Percentiles rank a stretch among this genome's conserved stretches.
phyloP scores from a whole-genome alignment of 345 rosid genomes.

The Melastoma malabathricum region DNA sequence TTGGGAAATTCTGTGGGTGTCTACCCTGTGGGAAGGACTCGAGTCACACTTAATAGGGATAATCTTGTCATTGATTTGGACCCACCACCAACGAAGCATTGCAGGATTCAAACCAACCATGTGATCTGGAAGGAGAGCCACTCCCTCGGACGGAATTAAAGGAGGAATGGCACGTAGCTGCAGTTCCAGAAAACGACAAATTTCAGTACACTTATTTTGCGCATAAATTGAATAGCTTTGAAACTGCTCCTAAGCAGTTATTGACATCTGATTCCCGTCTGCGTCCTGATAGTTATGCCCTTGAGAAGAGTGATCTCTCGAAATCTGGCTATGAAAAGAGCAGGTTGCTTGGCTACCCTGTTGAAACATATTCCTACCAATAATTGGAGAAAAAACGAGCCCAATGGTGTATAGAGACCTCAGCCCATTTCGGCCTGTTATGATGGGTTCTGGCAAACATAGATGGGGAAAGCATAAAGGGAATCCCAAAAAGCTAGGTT shows the following conservation, averaged over 20 bases:
- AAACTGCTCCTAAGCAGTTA: too few relatives aligned
- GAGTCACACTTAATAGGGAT: slow-evolving; percentile 54
- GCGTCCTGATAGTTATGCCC: slow-evolving; percentile 25
- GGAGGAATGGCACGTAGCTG: slow-evolving; percentile 31
- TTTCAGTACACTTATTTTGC: too few relatives aligned
- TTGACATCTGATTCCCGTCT: too few relatives aligned
- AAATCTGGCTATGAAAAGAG: slow-evolving; percentile 20
- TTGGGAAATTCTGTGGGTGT: slow-evolving; percentile 61
- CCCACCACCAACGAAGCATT: slow-evolving; percentile 60
- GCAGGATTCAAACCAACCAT: slow-evolving; percentile 64
- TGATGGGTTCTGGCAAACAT: too few relatives aligned
- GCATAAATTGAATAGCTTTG: too few relatives aligned
- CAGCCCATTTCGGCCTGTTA: too few relatives aligned
- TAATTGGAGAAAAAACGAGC: too few relatives aligned
- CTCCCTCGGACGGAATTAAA: slow-evolving; percentile 53
- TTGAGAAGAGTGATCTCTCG: slow-evolving; percentile 21
- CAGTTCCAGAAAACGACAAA: slow-evolving; percentile 15
- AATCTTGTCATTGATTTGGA: slow-evolving; percentile 63
- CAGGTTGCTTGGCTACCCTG: too few relatives aligned
- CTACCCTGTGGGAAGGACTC: slow-evolving; percentile 65
- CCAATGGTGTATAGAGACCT: too few relatives aligned
- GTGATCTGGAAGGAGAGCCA: slow-evolving; percentile 72
- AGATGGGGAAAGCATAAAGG: too few relatives aligned
- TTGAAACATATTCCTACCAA: too few relatives aligned
- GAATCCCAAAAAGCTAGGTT: too few relatives aligned